Base-by-base conservation (phyloP, 345 rosid species). In the Eutrema yunnanense region DNA sequence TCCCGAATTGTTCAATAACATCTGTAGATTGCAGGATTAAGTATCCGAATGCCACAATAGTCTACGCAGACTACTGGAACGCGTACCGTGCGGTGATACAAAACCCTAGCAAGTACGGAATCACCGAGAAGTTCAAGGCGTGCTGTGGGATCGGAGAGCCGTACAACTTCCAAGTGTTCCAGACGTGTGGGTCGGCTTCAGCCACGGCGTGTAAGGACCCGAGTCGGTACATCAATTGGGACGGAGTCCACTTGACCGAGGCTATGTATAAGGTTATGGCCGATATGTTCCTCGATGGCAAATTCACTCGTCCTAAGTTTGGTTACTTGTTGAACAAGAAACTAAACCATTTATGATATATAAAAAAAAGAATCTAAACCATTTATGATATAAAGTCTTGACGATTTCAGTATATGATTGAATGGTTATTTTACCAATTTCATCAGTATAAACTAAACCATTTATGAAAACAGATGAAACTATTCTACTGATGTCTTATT, bases 231-330 rank as follows among this genome's bases (percentile, higher is more conserved):
- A 85, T 91, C 53, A 94, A 94, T 49, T 94, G 99, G 99, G 99
- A 94, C 22, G 99, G 99, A 51, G 96, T 95, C 70, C 99, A 95
- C 63, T 86, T 92, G 62, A 92, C 99, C 0, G 99, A 94, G 67
- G 95, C 83, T 3, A 88, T 86, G 96, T 91, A 94, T 14, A 83
- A 80, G 79, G 86, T 82, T 51, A 74, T 91, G 14, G 64, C 90
- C 10, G 72, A 65, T 74, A 86, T 89, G 97, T 87, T 95, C 66
- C 70, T 92, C 5, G 55, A 62, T 6, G 90, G 93, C 56, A 77
- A 36, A 6, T 86, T 84, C 75, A 82, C 86, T 61, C 81, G 78
- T 8, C 97, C 99, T 75, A 85, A 84, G 3, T 85, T 95, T 80
- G 78, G 62, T 61, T 27, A 73, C 72, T 74, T 91, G 81, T 22